A percentile compares a stretch with the other conserved stretches of the same genome.
Conservation (phyloP, 306 rosid species). For the Canavalia gladiata region DNA sequence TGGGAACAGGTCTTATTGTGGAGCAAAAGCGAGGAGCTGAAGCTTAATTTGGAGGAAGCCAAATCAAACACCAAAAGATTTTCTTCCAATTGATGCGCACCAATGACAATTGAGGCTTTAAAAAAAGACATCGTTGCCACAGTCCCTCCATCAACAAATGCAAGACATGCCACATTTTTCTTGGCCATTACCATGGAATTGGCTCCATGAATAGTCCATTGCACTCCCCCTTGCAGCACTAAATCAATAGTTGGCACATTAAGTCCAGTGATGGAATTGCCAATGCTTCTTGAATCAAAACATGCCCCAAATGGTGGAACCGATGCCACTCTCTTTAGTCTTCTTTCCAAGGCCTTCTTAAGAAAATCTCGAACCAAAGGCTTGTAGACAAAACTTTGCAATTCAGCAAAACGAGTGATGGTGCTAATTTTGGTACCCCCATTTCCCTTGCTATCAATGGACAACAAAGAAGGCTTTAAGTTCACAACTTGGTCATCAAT, state of each 20-base stretch:
- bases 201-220: slow-evolving; percentile 45
- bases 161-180: slow-evolving; percentile 53
- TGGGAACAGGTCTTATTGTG: slow-evolving; percentile 41
- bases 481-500: slow-evolving; percentile 50
- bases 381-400: slow-evolving; percentile 47
- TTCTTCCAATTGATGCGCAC: slow-evolving; percentile 49
- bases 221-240: slow-evolving; percentile 45
- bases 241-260: slow-evolving; percentile 52
- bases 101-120: slow-evolving; percentile 47
- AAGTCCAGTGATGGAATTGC: not conserved
- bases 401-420: slow-evolving; percentile 35
- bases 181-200: slow-evolving; percentile 54
- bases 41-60: slow-evolving; percentile 41
- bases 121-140: slow-evolving; percentile 33
- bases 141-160: slow-evolving; percentile 54
- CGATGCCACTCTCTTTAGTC: slow-evolving; percentile 47
- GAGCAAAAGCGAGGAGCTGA: slow-evolving; percentile 52
- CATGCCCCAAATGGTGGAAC: slow-evolving; percentile 58
- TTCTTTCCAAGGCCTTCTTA: slow-evolving; percentile 48
- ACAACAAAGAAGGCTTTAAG: slow-evolving; percentile 47
- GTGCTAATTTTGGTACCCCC: slow-evolving; percentile 58
- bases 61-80: slow-evolving; percentile 53
- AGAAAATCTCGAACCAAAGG: slow-evolving; percentile 46
- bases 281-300: slow-evolving; percentile 37
- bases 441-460: slow-evolving; percentile 44